These are phyloP conservation scores for Austroboletus niveus DNA, from an alignment of 1,284 basidiomycete species.

Conservation along the genomic window DNA sequence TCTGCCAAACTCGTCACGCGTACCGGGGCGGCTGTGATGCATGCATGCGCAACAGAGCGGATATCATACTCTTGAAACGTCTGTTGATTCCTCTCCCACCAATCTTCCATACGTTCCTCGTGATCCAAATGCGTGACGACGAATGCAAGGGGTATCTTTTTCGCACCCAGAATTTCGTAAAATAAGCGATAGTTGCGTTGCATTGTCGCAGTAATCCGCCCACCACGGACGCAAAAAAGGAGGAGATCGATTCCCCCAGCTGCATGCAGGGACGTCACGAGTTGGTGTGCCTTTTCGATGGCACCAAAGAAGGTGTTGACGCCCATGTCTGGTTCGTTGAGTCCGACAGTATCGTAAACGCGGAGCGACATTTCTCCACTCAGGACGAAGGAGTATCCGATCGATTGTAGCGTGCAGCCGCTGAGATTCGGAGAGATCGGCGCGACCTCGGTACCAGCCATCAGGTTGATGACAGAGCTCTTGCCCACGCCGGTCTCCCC, in stretches of 20 bases:
- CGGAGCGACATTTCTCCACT: background rate
- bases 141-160: background rate
- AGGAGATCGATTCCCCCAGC: slow-evolving; percentile 5
- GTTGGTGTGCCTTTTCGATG: background rate
- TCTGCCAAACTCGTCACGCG: background rate
- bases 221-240: background rate
- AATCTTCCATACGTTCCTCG: background rate
- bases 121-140: background rate
- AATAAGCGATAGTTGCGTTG: background rate
- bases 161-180: background rate
- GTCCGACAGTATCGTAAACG: background rate
- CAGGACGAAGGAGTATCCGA: background rate
- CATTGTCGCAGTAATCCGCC: background rate
- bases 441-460: background rate
- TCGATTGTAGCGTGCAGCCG: background rate
- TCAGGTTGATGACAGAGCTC: background rate
- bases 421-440: background rate
- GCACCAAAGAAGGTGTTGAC: background rate
- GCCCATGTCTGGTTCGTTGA: background rate
- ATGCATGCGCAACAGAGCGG: background rate
- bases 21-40: background rate
- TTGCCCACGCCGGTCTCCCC: background rate
- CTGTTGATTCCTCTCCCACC: background rate
- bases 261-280: background rate
- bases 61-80: background rate